Base-by-base conservation (phyloP, 768 basidiomycete genomes). In the Agrocybe chaxingu region DNA sequence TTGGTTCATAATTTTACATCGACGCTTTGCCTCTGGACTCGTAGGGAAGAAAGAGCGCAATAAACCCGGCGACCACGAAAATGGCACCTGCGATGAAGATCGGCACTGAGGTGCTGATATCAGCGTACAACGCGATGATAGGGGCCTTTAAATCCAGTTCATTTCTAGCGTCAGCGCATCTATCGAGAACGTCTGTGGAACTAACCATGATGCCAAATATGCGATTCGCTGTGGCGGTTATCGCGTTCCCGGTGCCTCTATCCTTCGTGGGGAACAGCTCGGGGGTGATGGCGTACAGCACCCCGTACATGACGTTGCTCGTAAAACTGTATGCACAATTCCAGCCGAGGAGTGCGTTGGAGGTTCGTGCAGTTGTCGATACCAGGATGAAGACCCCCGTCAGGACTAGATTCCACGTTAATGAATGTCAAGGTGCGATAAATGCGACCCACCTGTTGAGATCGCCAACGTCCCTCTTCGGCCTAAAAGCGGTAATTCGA, bases 361-460 rank as follows among this genome's bases (percentile, higher is more conserved):
- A 87, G 51, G 77, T 82, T 57, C 80, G 76, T 30, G 88, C 78
- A n/a, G 87, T 89, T 40, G 88, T 90, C 31, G 79, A 83, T 55
- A 76, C 82, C 59, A 87, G 84, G 41, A 92, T 76, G 70, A 90
- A 90, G 9, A 74, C 75, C 11, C 87, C 88, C 8, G 89, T 90
- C 59, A 89, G 74, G 62, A 76, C 81, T 84, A 68, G 62, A 70
- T 75, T 18, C 41, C 34, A 24, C 9, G 6, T 18, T 38, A 32
- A 31, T n/a, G 31, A 66, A 59, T 66, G 68, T 46, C 33, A 45
- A 55, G n/a, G 13, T 50, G 55, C 34, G 7, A 45, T 48, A 30
- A 51, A 16, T 52, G 33, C 57, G 12, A 79, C 81, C 72, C 61
- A 78, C 85, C 72, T 49, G 85, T 81, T 38, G 82, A 81, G 37